A percentile compares a stretch with the other conserved stretches of the same genome.
phyloP scores from a whole-genome alignment of 768 basidiomycete species.

The Filobasidium wieringae region DNA sequence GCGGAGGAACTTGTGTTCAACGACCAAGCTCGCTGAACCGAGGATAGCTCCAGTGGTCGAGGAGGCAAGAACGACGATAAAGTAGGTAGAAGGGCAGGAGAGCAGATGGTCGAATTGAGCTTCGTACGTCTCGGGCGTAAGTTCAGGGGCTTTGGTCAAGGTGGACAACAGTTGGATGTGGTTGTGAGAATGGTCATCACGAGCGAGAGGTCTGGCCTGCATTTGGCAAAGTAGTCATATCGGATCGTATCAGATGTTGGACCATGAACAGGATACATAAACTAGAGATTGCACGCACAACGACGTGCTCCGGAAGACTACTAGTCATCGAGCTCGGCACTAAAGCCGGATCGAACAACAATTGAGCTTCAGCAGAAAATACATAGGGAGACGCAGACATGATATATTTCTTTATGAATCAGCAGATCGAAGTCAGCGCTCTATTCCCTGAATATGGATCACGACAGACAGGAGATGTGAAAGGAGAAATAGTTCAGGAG shows the following conservation, averaged over 20 bases:
- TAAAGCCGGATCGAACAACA: constrained; percentile 14
- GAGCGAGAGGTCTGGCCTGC: constrained; percentile 64
- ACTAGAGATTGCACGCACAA: not conserved
- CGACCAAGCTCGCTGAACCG: constrained; percentile 66
- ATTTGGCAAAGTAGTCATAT: not conserved
- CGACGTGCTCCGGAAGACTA: not conserved
- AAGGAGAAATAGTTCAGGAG: not conserved
- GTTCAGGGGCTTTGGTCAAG: constrained; percentile 58
- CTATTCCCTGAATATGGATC: no score
- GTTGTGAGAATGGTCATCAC: constrained; percentile 66
- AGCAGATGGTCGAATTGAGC: constrained; percentile 43
- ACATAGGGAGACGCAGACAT: not conserved
- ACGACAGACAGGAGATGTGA: no score
- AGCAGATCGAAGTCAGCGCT: not conserved
- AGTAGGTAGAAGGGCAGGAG: constrained; percentile 52
- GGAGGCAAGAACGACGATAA: constrained; percentile 69
- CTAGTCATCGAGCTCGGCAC: not conserved
- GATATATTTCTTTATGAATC: no score
- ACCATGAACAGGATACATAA: no score
- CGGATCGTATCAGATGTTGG: not conserved
- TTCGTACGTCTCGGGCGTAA: constrained; percentile 56
- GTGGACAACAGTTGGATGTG: constrained; percentile 71
- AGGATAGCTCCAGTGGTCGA: constrained; percentile 60
- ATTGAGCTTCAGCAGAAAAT: not conserved
- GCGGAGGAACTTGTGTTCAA: constrained; percentile 91